Evolutionary conservation across 2,329 filamentous ascomycete species (phyloP), one percentile per base, ranked within the genome.

Genomic region (Dendryphion nanum): DNA sequence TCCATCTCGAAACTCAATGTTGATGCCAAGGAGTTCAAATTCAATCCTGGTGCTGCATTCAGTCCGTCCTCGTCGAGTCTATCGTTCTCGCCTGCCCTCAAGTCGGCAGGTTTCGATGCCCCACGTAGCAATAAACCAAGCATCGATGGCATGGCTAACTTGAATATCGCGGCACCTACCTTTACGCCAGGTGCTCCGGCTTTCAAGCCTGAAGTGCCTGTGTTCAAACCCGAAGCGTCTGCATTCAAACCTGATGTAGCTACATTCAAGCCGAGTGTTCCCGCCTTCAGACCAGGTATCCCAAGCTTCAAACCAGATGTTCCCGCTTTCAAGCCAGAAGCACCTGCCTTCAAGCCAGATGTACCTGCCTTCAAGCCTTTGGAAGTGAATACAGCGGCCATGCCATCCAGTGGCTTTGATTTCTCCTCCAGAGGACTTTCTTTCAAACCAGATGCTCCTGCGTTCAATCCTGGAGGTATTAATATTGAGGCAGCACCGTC

Each of bases 1-100:
- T 90, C 75, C 0, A 66, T 83, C 30, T 88, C 89, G 1, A 90
- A 83, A 50, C 77, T 97, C 51, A 97, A 97, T 54, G 89, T 94
- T 19, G 81, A 85, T 45, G 91, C 91, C 0, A 86, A 89, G 32
- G 88, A 93, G 57, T 96, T 96, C 73, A 77, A 84, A 53, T 91
- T 91, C 66, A 77, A 84, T 38, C 78, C 79, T 5, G 64, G 65
- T 23, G 68, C 69, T 13, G 69, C 73, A 2, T 79, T 79, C 51
- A 69, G 67, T 30, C 67, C 74, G 13, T 64, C 61, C 12, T 53
- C 73, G 13, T 66, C 67, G 4, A 54, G 53, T 30, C 63, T 64
- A 33, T 46, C 47, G 8, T 75, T 76, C 53, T 64, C 70, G 38
- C 67, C 71, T 17, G 47, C 50, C 17, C 38, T 46, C 39, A 57